Conservation (phyloP, 345 rosid species). For the Moricandia moricandioides region DNA sequence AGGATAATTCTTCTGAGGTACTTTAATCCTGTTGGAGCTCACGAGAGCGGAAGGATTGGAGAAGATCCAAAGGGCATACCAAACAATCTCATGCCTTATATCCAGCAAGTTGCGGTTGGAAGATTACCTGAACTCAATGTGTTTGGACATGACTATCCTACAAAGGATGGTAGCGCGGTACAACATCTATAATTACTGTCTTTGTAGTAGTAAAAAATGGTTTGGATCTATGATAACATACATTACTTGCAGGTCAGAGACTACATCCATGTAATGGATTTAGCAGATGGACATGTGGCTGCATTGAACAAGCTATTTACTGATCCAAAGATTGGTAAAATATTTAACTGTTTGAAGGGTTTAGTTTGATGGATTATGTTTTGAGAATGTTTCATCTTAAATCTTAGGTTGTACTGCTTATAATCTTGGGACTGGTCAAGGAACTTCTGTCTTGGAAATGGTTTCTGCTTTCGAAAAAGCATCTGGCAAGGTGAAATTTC, state of each 20-base stretch:
- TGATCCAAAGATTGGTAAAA: conserved; percentile 57
- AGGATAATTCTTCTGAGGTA: conserved; percentile 79
- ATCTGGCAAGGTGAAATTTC: conserved; percentile 67
- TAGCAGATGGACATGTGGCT: conserved; percentile 92
- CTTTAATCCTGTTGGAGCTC: conserved; percentile 95
- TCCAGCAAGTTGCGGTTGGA: conserved; percentile 96
- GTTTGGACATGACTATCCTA: conserved; percentile 87
- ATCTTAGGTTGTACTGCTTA: conserved; percentile 72
- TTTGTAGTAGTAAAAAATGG: not conserved
- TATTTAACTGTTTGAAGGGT: not conserved
- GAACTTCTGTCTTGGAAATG: conserved; percentile 92
- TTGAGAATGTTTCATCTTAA: not conserved
- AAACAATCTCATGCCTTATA: conserved; percentile 91
- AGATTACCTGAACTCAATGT: conserved; percentile 90
- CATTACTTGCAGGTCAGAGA: conserved; percentile 64
- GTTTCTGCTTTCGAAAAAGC: conserved; percentile 91
- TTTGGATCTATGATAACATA: not conserved
- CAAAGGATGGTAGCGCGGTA: conserved; percentile 89
- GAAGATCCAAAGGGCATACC: conserved; percentile 98
- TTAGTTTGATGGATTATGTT: not conserved
- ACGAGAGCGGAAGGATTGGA: conserved; percentile 88
- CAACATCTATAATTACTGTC: conserved; percentile 13
- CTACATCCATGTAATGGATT: conserved; percentile 93
- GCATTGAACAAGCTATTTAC: conserved; percentile 70
- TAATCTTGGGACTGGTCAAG: conserved; percentile 85